Conservation (phyloP, 345 rosid genomes). For the Citrus medica region DNA sequence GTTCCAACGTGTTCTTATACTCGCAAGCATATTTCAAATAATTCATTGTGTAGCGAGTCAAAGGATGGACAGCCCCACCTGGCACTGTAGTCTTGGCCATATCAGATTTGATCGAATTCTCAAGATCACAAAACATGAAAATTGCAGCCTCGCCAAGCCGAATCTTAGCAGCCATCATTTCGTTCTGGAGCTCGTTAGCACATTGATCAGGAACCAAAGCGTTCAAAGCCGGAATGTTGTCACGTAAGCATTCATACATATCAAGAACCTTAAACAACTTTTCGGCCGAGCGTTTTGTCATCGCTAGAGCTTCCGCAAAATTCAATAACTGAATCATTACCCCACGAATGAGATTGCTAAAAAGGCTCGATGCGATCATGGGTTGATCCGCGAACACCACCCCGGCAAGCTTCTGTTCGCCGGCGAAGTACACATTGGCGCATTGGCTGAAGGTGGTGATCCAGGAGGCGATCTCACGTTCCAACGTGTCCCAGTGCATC, state of each 20-base stretch:
- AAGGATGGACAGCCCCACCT: conserved; percentile 87
- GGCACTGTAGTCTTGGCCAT: conserved; percentile 67
- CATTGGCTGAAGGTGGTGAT: conserved; percentile 58
- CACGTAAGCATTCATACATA: conserved; percentile 69
- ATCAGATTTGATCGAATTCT: conserved; percentile 69
- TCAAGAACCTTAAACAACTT: conserved; percentile 83
- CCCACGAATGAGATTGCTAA: conserved; percentile 47
- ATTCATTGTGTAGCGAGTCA: conserved; percentile 87
- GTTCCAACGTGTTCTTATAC: conserved; percentile 72
- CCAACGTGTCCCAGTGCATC: conserved; percentile 72
- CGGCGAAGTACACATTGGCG: conserved; percentile 43
- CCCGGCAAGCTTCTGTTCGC: conserved; percentile 53
- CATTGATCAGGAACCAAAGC: conserved; percentile 40
- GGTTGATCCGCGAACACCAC: conserved; percentile 38
- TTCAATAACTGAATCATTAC: conserved; percentile 64
- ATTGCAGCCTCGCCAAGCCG: conserved; percentile 75
- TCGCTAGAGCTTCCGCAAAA: conserved; percentile 71
- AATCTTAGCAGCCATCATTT: conserved; percentile 42
- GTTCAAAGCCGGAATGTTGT: conserved; percentile 38
- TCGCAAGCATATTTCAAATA: conserved; percentile 72
- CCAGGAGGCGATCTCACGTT: conserved; percentile 74
- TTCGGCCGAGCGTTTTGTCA: conserved; percentile 66
- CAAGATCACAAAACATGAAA: conserved; percentile 62
- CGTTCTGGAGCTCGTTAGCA: conserved; percentile 46
- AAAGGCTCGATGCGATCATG: conserved; percentile 33